phyloP scores from a whole-genome alignment of 108 stramenopile species.

The Conticribra weissflogii region DNA sequence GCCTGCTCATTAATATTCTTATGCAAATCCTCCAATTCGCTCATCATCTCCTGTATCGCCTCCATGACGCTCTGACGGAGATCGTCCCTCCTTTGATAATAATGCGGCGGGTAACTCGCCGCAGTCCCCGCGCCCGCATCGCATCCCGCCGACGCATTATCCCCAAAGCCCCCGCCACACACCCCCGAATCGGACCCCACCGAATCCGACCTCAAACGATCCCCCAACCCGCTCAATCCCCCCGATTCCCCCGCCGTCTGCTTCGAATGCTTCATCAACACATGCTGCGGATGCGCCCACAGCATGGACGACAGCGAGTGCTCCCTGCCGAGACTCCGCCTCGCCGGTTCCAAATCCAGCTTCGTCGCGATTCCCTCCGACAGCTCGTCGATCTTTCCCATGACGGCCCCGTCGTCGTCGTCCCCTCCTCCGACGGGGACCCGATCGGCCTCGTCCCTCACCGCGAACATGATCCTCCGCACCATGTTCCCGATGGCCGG shows the following conservation, averaged over 20 bases:
- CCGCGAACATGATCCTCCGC: conserved; percentile 79
- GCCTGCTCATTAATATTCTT: conserved; percentile 91
- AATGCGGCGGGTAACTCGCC: conserved; percentile 54
- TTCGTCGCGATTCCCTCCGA: conserved; percentile 28
- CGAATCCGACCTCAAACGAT: conserved; percentile 40
- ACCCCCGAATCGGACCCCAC: conserved; percentile 34
- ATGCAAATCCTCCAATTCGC: conserved; percentile 87
- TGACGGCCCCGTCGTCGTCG: too few species aligned
- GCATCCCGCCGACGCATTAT: not conserved
- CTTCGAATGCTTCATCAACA: conserved; percentile 37
- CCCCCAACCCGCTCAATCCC: conserved; percentile 25
- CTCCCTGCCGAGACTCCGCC: conserved; percentile 30
- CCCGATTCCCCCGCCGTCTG: too few species aligned
- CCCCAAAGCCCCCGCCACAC: too few species aligned
- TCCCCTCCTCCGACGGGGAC: too few species aligned
- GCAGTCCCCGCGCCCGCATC: conserved; percentile 13
- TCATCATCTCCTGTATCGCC: conserved; percentile 85
- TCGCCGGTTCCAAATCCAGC: conserved; percentile 10
- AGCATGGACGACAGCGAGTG: conserved; percentile 80
- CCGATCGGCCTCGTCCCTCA: conserved; percentile 74
- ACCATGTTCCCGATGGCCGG: conserved; percentile 87
- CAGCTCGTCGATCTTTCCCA: conserved; percentile 47
- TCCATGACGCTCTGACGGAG: conserved; percentile 86
- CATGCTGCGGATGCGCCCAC: conserved; percentile 86
- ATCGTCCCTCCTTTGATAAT: conserved; percentile 60